These are phyloP conservation scores for Pugionium dolabratum DNA, from an alignment of 345 rosid species.

Conservation along the genomic window DNA sequence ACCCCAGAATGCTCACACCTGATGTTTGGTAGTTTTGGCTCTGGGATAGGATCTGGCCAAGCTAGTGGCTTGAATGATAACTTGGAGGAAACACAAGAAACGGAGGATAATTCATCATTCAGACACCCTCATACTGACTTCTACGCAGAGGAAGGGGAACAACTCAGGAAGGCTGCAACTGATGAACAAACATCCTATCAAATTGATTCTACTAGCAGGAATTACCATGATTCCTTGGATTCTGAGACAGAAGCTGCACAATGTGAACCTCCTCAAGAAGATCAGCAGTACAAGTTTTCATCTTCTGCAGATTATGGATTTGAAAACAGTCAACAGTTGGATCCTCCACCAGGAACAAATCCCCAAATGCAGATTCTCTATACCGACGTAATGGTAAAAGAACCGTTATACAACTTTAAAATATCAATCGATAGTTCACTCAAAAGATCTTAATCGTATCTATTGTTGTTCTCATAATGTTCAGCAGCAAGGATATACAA, in stretches of 20 bases:
- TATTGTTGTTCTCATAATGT: constrained; percentile 16
- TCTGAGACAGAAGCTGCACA: constrained; percentile 63
- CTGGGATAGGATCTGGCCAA: constrained; percentile 15
- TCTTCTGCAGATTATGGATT: constrained; percentile 64
- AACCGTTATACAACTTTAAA: neutral
- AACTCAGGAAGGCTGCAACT: constrained; percentile 50
- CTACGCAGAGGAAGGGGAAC: constrained; percentile 64
- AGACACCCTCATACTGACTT: constrained; percentile 57
- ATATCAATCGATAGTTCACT: neutral
- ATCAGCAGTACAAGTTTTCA: constrained; percentile 63
- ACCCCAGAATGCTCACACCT: constrained; percentile 73
- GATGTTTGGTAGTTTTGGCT: constrained; percentile 90
- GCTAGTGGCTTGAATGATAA: constrained; percentile 48
- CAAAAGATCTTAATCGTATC: neutral
- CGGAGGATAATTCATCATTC: constrained; percentile 42
- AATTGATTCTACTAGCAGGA: constrained; percentile 47
- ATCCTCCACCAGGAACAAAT: constrained; percentile 58
- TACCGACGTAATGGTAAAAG: constrained; percentile 62
- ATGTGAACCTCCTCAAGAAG: constrained; percentile 63
- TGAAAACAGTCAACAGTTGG: constrained; percentile 61
- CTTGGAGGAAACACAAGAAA: constrained; percentile 60
- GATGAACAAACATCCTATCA: constrained; percentile 54
- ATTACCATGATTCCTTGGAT: constrained; percentile 58
- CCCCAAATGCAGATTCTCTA: constrained; percentile 68
- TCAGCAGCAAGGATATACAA: constrained; percentile 64